Conservation (phyloP, 208 protist genomes). For the Crithidia thermophila region DNA sequence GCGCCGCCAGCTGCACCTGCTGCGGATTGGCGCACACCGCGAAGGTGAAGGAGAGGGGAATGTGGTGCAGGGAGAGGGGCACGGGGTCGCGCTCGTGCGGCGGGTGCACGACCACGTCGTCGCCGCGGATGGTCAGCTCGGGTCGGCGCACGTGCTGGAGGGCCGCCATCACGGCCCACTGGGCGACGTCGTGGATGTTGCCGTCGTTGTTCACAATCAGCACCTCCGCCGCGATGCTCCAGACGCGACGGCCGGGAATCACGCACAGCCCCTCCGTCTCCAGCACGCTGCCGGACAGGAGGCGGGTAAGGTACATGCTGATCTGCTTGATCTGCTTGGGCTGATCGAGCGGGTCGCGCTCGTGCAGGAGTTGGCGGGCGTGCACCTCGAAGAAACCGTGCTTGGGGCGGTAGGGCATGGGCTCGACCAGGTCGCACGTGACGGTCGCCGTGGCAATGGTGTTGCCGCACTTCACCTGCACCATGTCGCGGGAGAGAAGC, state of each 20-base stretch:
- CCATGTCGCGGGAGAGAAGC: slow-evolving; percentile 61
- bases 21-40: slow-evolving; percentile 64
- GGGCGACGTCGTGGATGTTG: slow-evolving; percentile 89
- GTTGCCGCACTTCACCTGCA: slow-evolving; percentile 88
- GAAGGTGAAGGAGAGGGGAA: slow-evolving; percentile 86
- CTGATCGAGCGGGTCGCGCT: slow-evolving; percentile 52
- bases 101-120: slow-evolving; percentile 82
- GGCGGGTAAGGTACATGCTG: slow-evolving; percentile 82
- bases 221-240: slow-evolving; percentile 87
- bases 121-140: slow-evolving; percentile 92
- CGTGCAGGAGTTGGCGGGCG: slow-evolving; percentile 87
- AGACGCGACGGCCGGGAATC: slow-evolving; percentile 92
- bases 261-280: slow-evolving; percentile 97
- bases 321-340: slow-evolving; percentile 51
- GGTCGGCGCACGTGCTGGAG: slow-evolving; percentile 95
- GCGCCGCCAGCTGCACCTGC: slow-evolving; percentile 35
- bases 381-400: slow-evolving; percentile 96
- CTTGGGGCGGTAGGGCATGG: slow-evolving; percentile 90
- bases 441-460: slow-evolving; percentile 88
- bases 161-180: slow-evolving; percentile 86
- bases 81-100: slow-evolving; percentile 94
- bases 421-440: slow-evolving; percentile 93
- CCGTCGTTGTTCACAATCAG: slow-evolving; percentile 95
- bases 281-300: slow-evolving; percentile 90
- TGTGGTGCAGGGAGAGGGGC: slow-evolving; percentile 95